Conservation (phyloP, 1,139 yeast genomes). For the Hemisphaericaspora lyxosophila region DNA sequence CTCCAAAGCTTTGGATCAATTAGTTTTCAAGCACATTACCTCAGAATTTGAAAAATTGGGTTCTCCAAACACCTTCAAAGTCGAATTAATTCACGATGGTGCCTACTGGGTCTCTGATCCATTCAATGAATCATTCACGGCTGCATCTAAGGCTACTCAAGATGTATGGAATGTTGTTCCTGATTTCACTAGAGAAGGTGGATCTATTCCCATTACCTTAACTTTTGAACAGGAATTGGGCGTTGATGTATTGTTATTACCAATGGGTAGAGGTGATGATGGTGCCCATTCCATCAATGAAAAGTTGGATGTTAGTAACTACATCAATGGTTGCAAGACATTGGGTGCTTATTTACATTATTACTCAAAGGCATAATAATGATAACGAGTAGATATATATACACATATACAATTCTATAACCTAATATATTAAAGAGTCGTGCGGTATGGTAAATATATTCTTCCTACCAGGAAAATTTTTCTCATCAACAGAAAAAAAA, state of each 20-base stretch:
- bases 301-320: constrained; percentile 84
- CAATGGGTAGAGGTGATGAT: constrained; percentile 98
- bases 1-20: constrained; percentile 70
- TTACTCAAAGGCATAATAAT: constrained; percentile 51
- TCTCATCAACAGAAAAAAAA: not conserved
- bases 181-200: constrained; percentile 97
- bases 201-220: constrained; percentile 93
- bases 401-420: too few relatives aligned
- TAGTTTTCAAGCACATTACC: constrained; percentile 71
- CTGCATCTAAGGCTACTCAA: constrained; percentile 92
- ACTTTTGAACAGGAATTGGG: constrained; percentile 85
- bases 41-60: constrained; percentile 61
- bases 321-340: constrained; percentile 90
- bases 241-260: constrained; percentile 82
- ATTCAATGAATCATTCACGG: constrained; percentile 85
- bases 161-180: constrained; percentile 94
- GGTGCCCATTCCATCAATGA: constrained; percentile 99
- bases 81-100: constrained; percentile 89
- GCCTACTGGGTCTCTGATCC: constrained; percentile 96
- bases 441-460: not conserved
- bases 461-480: not conserved
- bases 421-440: not conserved
- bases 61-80: constrained; percentile 73
- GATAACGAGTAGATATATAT: not conserved
- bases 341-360: constrained; percentile 92